These are phyloP conservation scores for Saccharomycopsis sp. DNA, from an alignment of 805 yeast genomes.

Conservation along the genomic window DNA sequence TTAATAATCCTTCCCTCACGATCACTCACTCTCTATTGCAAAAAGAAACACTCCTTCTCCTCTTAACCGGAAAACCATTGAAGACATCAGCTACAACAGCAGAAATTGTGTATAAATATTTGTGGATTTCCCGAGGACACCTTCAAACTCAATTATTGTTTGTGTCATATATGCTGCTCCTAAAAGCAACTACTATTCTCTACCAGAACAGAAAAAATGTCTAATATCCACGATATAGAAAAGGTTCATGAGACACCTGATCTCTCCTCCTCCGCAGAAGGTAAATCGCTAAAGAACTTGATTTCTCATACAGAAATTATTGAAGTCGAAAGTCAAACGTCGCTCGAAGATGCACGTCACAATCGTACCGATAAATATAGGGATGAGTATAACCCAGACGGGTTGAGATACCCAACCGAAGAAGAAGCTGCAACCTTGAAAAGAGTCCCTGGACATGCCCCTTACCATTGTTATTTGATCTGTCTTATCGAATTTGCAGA, in stretches of 20 bases:
- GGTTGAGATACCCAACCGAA: constrained; percentile 21
- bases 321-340: neutral
- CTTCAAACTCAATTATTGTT: neutral
- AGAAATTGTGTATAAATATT: neutral
- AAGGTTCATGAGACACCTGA: neutral
- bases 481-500: constrained; percentile 48
- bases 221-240: neutral
- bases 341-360: neutral
- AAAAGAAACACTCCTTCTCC: neutral
- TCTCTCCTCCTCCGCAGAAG: neutral
- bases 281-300: neutral
- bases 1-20: neutral
- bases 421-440: constrained; percentile 31
- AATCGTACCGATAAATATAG: neutral
- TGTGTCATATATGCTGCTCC: no score
- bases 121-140: neutral
- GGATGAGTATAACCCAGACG: constrained; percentile 17
- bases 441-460: constrained; percentile 41
- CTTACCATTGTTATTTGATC: constrained; percentile 44
- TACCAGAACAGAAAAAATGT: neutral
- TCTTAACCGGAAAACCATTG: neutral
- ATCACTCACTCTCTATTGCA: neutral
- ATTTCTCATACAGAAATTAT: neutral
- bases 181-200: no score
- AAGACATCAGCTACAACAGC: no score